These are phyloP conservation scores for Carex cristatella DNA, from an alignment of 176 grass and related monocot genomes.

Conservation along the genomic window DNA sequence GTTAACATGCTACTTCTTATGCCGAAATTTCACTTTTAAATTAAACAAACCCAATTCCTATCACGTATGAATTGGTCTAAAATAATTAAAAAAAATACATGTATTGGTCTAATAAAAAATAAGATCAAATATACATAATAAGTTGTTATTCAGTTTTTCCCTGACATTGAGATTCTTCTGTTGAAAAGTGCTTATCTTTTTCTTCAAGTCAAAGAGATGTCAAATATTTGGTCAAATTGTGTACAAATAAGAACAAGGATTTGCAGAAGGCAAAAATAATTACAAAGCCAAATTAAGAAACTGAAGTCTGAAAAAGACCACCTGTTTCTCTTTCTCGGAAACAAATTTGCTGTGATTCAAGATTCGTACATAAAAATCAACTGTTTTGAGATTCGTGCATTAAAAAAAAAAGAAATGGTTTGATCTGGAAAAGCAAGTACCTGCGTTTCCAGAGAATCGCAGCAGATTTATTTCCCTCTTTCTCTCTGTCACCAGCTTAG, in stretches of 20 bases:
- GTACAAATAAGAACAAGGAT: not conserved
- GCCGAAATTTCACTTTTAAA: too few relatives aligned
- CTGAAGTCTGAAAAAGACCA: not conserved
- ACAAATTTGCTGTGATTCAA: too few relatives aligned
- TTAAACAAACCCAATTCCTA: too few relatives aligned
- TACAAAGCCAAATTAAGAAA: not conserved
- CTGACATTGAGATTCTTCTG: not conserved
- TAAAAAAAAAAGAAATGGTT: too few relatives aligned
- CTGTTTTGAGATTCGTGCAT: too few relatives aligned
- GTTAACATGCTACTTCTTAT: not conserved
- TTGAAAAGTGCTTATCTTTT: not conserved
- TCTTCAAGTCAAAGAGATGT: not conserved
- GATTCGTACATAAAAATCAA: too few relatives aligned
- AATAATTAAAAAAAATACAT: not conserved
- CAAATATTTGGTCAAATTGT: not conserved
- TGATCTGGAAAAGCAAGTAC: too few relatives aligned
- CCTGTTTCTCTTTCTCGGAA: not conserved
- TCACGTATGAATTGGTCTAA: too few relatives aligned
- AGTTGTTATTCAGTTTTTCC: not conserved
- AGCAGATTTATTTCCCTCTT: not conserved
- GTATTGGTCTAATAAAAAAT: not conserved
- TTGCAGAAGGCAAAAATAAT: not conserved
- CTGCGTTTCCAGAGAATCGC: too few relatives aligned
- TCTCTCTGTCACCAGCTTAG: not conserved
- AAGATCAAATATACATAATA: not conserved